phyloP scores from a whole-genome alignment of 2,329 filamentous ascomycete genomes.

The Colletotrichum chlorophyti region DNA sequence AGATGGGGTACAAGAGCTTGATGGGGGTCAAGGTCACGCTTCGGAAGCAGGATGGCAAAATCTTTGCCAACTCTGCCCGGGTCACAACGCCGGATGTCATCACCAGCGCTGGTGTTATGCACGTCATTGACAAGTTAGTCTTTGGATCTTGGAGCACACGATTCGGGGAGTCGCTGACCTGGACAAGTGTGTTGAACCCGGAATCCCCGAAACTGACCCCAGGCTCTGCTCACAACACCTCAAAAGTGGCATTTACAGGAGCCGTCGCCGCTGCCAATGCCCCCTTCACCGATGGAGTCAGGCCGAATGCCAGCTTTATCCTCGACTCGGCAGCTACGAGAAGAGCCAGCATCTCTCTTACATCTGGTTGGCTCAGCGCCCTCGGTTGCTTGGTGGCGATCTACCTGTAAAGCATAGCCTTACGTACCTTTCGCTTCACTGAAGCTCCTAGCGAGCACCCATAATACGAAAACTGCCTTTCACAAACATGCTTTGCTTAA shows the following conservation, averaged over 20 bases:
- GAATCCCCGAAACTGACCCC: slow-evolving; percentile 36
- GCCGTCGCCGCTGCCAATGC: slow-evolving; percentile 53
- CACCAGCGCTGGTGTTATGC: slow-evolving; percentile 63
- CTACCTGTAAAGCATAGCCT: slow-evolving; percentile 7
- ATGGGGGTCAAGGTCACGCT: slow-evolving; percentile 45
- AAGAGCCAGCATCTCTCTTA: slow-evolving; percentile 29
- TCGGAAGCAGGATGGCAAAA: slow-evolving; percentile 47
- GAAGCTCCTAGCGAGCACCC: background rate
- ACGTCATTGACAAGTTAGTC: slow-evolving; percentile 62
- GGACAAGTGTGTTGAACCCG: slow-evolving; percentile 45
- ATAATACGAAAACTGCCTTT: background rate
- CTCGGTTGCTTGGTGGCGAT: slow-evolving; percentile 27
- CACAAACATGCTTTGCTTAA: background rate
- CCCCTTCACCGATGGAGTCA: slow-evolving; percentile 62
- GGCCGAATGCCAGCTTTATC: slow-evolving; percentile 35
- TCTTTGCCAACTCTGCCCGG: slow-evolving; percentile 58
- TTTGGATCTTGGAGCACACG: slow-evolving; percentile 30
- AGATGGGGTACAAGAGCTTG: slow-evolving; percentile 35
- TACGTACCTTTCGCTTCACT: background rate
- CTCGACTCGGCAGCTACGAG: slow-evolving; percentile 31
- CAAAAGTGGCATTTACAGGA: slow-evolving; percentile 59
- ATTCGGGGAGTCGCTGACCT: slow-evolving; percentile 30
- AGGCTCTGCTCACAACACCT: no score
- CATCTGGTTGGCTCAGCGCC: slow-evolving; percentile 30
- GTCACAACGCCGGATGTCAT: slow-evolving; percentile 59